These are phyloP conservation scores for Trichoderma atroviride DNA, from an alignment of 2,329 filamentous ascomycete species.

Conservation along the genomic window DNA sequence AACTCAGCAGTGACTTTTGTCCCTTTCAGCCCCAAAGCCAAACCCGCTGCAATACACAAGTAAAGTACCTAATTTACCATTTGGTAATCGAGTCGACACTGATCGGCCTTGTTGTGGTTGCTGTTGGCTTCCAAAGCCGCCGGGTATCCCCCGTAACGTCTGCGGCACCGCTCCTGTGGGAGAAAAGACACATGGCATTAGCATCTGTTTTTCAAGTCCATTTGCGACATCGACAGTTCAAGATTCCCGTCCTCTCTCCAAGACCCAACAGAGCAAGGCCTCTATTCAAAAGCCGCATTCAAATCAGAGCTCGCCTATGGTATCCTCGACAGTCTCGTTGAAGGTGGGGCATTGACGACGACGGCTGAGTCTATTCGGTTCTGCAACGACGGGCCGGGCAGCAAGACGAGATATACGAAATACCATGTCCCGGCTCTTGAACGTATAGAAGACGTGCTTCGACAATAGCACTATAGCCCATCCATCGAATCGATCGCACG, in stretches of 20 bases:
- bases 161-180: slow-evolving; percentile 61
- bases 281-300: neutral
- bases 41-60: neutral
- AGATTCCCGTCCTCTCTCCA: neutral
- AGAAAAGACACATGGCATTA: slow-evolving; percentile 29
- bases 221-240: neutral
- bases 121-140: slow-evolving; percentile 61
- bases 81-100: slow-evolving; percentile 62
- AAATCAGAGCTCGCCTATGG: neutral
- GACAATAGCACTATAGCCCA: neutral
- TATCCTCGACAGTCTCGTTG: slow-evolving; percentile 1
- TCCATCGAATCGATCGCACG: neutral
- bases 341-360: slow-evolving; percentile 23
- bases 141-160: slow-evolving; percentile 63
- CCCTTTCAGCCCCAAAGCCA: neutral
- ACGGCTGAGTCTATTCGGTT: neutral
- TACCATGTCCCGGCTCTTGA: neutral
- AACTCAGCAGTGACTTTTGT: neutral
- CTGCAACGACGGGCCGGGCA: neutral
- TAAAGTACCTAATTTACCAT: slow-evolving; percentile 62
- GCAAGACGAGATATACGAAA: neutral
- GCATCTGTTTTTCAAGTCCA: slow-evolving; percentile 5
- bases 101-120: slow-evolving; percentile 59
- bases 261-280: neutral
- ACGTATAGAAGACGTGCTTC: neutral